Evolutionary conservation across 371 early-diverging fungal species (phyloP), one percentile per base, ranked within the genome.

Genomic region (Mucor mucedo): DNA sequence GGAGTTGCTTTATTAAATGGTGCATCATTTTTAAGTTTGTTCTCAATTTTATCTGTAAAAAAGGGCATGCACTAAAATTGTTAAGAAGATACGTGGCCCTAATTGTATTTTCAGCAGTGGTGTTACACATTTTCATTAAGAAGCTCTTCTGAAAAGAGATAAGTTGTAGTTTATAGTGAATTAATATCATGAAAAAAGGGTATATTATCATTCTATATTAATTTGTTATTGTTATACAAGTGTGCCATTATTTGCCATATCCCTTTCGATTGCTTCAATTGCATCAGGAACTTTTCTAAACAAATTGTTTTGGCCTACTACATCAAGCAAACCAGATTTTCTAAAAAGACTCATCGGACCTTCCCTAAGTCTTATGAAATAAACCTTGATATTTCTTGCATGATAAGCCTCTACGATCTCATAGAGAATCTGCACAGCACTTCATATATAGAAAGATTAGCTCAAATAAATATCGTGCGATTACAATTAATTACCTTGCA

Each of bases 371-470:
- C 91, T 89, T 44, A 93, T 94, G 83, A 97, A 94, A 62, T 86
- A 93, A 27, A 95, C 94, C 28, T 77, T 77, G 35, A 96, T 90
- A 10, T 83, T 64, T 28, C 95, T 87, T 4, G 80, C 78, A 63
- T 85, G 84, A 69, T 95, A 97, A 5, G 91, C 84, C 60, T 90
- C 87, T 14, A 95, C 92, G 59, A 96, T 93, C 68, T 94, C 93
- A 13, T 88, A 69, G n/a, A 97, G 82, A 35, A 91, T 94, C 72
- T 93, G 91, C 3, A 92, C 88, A 10, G 97, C 95, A 69, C 93
- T 93, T 67, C 11, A 11, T 21, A 21, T 28, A 6, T 30, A 11
- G 14, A 30, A 50, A 50, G 13, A 13, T 50, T n/a, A 28, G 9
- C 14, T 11, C 30, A 30, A 13, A 30, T 21, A 11, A 45, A 61